These are phyloP conservation scores for Licmophora abbreviata DNA, from an alignment of 108 stramenopile species.

Conservation along the genomic window DNA sequence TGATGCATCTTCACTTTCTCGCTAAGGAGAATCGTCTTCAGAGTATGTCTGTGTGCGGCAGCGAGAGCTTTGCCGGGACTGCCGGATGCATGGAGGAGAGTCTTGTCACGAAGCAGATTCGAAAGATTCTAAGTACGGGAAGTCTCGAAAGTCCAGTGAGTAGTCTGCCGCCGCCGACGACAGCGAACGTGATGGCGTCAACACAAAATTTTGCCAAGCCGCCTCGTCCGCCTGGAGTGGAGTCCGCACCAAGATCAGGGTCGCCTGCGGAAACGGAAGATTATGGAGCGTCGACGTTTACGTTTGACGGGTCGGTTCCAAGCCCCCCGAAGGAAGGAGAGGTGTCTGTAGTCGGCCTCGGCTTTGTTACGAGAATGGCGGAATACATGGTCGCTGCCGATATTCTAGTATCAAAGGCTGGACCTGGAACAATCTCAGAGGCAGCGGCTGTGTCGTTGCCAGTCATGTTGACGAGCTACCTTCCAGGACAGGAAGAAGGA, in stretches of 20 bases:
- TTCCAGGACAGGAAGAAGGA: conserved; percentile 87
- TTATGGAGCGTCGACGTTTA: too few species aligned
- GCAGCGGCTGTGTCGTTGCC: conserved; percentile 91
- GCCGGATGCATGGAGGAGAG: conserved; percentile 44
- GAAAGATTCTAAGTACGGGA: conserved; percentile 35
- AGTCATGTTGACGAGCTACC: conserved; percentile 85
- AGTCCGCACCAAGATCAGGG: too few species aligned
- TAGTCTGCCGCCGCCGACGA: neutral
- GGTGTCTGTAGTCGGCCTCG: conserved; percentile 69
- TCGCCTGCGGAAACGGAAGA: too few species aligned
- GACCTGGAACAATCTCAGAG: conserved; percentile 98
- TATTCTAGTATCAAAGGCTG: conserved; percentile 91
- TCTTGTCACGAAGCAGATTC: conserved; percentile 16
- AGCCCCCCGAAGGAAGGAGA: too few species aligned
- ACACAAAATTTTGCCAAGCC: too few species aligned
- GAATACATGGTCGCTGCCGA: conserved; percentile 97
- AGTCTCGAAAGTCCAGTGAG: conserved; percentile 4
- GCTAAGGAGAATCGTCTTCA: neutral
- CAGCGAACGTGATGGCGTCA: neutral
- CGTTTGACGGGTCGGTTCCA: too few species aligned
- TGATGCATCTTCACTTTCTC: neutral
- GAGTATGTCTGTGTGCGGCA: neutral
- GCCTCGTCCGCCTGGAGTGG: too few species aligned
- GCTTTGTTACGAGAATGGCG: conserved; percentile 93
- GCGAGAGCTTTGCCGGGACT: neutral